Conservation (phyloP, 75 land plant genomes). For the Picea sitchensis region DNA sequence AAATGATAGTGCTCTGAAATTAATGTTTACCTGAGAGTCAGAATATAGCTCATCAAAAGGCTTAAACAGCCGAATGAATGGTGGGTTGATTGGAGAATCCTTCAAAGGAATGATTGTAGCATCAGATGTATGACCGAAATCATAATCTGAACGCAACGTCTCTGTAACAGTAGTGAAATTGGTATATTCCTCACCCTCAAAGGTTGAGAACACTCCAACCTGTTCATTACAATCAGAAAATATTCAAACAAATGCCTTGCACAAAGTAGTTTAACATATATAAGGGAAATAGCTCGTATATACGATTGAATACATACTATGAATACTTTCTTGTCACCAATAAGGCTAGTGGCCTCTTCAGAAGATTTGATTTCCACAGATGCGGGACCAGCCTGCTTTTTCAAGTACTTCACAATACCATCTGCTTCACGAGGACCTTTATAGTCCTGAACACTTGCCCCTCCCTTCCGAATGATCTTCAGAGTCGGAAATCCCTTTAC, state of each 20-base stretch:
- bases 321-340: slow-evolving; percentile 48
- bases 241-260: background rate
- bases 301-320: slow-evolving; percentile 37
- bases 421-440: slow-evolving; percentile 92
- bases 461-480: slow-evolving; percentile 74
- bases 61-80: slow-evolving; percentile 76
- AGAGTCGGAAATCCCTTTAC: slow-evolving; percentile 81
- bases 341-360: slow-evolving; percentile 41
- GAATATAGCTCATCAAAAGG: slow-evolving; percentile 86
- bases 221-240: slow-evolving; percentile 14
- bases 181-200: slow-evolving; percentile 59
- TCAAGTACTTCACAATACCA: slow-evolving; percentile 83
- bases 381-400: slow-evolving; percentile 87
- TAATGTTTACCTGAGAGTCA: slow-evolving; percentile 55
- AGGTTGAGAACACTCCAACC: slow-evolving; percentile 79
- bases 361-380: slow-evolving; percentile 61
- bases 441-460: slow-evolving; percentile 61
- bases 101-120: slow-evolving; percentile 68
- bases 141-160: slow-evolving; percentile 76
- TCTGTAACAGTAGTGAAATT: slow-evolving; percentile 65
- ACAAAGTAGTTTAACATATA: background rate
- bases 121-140: slow-evolving; percentile 78
- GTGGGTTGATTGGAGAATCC: slow-evolving; percentile 46
- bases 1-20: background rate
- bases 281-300: background rate